phyloP scores from a whole-genome alignment of 2,329 filamentous ascomycete species.

The Ophiostoma perfectum region DNA sequence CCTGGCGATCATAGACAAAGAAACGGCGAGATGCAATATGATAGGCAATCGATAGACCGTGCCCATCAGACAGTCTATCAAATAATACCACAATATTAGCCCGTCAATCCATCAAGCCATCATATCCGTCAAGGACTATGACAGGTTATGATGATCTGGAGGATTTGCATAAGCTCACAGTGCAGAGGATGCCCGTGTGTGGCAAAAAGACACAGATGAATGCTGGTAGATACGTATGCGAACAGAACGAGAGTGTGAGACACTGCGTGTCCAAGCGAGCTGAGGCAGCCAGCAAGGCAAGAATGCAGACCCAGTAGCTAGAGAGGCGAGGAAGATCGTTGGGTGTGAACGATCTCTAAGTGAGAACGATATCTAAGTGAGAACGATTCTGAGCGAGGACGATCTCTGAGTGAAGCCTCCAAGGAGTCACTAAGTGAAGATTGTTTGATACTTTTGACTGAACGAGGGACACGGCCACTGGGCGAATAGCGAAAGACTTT shows the following conservation, averaged over 20 bases:
- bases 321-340: background rate
- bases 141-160: background rate
- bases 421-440: too few species aligned
- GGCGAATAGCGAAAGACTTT: too few species aligned
- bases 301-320: background rate
- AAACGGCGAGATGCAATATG: background rate
- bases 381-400: too few species aligned
- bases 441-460: too few species aligned
- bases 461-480: too few species aligned
- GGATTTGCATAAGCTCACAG: background rate
- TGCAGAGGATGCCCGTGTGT: background rate
- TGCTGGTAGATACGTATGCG: background rate
- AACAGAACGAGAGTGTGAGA: background rate
- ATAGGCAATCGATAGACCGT: conserved; percentile 1
- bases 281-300: conserved; percentile 1
- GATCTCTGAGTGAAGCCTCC: too few species aligned
- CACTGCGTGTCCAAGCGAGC: background rate
- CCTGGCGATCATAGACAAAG: conserved; percentile 6
- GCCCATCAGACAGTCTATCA: background rate
- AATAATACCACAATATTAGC: background rate
- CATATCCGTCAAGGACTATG: background rate
- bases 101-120: background rate
- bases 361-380: too few species aligned
- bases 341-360: background rate
- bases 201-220: background rate